Conservation (phyloP, 2,329 filamentous ascomycete species). For the Ramularia endophylla region DNA sequence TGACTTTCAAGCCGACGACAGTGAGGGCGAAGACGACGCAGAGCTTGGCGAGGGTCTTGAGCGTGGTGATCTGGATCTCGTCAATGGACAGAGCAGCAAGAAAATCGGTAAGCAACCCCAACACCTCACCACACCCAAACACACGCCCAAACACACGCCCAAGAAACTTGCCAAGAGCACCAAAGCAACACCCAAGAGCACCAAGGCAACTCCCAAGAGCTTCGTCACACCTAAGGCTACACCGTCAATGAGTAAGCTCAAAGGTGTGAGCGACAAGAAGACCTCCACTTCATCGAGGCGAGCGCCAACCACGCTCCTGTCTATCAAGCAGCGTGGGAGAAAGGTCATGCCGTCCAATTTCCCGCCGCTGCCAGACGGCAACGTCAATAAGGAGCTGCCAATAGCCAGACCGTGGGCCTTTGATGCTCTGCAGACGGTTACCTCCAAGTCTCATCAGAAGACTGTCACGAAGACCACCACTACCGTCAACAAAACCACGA, state of each 20-base stretch:
- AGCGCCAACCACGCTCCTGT: background rate
- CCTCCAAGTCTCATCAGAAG: background rate
- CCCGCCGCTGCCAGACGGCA: no score
- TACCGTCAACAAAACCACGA: no score
- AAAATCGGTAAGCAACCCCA: conserved; percentile 23
- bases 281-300: background rate
- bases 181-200: conserved; percentile 7
- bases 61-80: conserved; percentile 15
- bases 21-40: conserved; percentile 27
- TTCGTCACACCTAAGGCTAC: conserved; percentile 9
- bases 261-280: conserved; percentile 2
- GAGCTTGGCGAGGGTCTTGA: conserved; percentile 16
- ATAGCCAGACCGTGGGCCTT: no score
- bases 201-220: conserved; percentile 6
- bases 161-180: conserved; percentile 10
- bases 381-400: background rate
- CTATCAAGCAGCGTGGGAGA: conserved; percentile 1
- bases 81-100: conserved; percentile 17
- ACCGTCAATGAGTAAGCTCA: conserved; percentile 4
- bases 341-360: no score
- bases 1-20: conserved; percentile 43
- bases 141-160: conserved; percentile 1
- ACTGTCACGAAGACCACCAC: background rate
- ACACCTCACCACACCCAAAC: conserved; percentile 6
- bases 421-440: no score